These are phyloP conservation scores for Ephemerocybe angulata DNA, from an alignment of 768 basidiomycete species.

Conservation along the genomic window DNA sequence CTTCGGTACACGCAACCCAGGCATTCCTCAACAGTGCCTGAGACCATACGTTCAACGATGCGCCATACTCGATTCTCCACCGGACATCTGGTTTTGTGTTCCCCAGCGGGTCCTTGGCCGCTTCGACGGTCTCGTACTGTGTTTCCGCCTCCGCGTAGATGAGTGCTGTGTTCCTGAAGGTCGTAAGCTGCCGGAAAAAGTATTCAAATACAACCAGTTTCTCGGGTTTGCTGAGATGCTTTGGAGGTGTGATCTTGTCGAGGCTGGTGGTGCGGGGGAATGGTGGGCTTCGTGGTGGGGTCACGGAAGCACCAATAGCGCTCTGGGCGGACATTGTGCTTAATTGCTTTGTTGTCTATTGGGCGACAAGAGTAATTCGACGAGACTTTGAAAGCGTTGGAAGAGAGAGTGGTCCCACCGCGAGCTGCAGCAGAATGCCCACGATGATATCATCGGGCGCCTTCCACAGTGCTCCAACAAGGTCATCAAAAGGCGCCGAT, in stretches of 20 bases:
- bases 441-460: too few relatives aligned
- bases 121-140: background rate
- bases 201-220: conserved; percentile 38
- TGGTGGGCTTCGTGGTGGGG: background rate
- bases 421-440: too few relatives aligned
- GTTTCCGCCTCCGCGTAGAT: conserved; percentile 38
- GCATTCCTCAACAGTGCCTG: conserved; percentile 39
- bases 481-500: too few relatives aligned
- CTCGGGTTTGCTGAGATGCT: conserved; percentile 33
- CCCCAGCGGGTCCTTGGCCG: background rate
- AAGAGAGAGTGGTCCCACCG: too few relatives aligned
- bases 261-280: conserved; percentile 15
- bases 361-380: too few relatives aligned
- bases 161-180: conserved; percentile 40
- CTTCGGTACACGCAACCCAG: conserved; percentile 38
- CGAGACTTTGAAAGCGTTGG: too few relatives aligned
- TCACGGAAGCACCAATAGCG: too few relatives aligned
- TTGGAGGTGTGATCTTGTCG: conserved; percentile 34
- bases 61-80: conserved; percentile 21
- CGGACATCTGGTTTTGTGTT: background rate
- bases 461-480: too few relatives aligned
- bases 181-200: conserved; percentile 41
- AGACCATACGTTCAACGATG: conserved; percentile 42
- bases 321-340: too few relatives aligned
- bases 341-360: too few relatives aligned